Base-by-base conservation (phyloP, 2,329 filamentous ascomycete genomes). In the Fusarium marasasianum region DNA sequence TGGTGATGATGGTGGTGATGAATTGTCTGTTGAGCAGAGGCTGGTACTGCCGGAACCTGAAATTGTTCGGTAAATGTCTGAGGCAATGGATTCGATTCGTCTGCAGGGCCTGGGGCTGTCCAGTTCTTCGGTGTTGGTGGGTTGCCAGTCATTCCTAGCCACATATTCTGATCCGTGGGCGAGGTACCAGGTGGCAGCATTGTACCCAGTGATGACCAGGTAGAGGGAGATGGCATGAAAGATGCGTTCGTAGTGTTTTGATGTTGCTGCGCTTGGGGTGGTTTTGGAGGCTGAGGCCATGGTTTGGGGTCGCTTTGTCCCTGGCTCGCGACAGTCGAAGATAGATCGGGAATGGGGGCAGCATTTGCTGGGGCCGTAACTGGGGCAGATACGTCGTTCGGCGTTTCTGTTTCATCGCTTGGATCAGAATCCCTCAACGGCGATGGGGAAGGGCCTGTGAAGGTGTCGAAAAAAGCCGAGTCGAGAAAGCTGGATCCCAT, bases 401-500 rank as follows among this genome's bases (percentile, higher is more conserved):
- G 44, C 8, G 68, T 68, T 20, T 76, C 74, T 4, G 66, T 53
- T 33, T 59, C 68, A 11, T 75, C 66, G 13, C 45, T 63, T 2
- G 40, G 45, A 5, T 73, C 63, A 0, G 73, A 63, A 12, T 74
- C 72, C 40, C 64, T 59, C 1, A 73, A 31, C 2, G 69, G 65
- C 1, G 72, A 69, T 3, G 72, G 72, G 4, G 72, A 75, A 9
- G 72, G 66, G 5, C 74, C 74, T 13, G 55, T 45, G 18, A 76
- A 76, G 6, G 69, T 72, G 22, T 77, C 74, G 14, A 77, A 77
- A 33, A 77, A 76, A 11, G 74, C 72, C 6, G 72, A 58, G 38
- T 76, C 66, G 17, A 77, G 56, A 47, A 76, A 77, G 13, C 35
- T 59, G 7, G 69, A 31, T 3, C 63, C 65, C 40, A 62, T 54